Conservation (phyloP, 2,329 filamentous ascomycete genomes). For the Diaporthe vexans region DNA sequence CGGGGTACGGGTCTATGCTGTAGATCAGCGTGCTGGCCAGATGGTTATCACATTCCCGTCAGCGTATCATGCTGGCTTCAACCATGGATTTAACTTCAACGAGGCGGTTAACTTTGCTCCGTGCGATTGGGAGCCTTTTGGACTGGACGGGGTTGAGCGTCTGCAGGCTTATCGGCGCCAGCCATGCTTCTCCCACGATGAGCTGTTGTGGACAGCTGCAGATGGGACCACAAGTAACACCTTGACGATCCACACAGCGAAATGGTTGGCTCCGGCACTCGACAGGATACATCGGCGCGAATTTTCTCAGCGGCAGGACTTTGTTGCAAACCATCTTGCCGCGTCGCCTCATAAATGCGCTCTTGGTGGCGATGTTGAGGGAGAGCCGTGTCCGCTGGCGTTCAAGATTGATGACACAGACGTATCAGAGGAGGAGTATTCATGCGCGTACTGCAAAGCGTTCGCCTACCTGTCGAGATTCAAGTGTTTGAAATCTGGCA, state of each 20-base stretch:
- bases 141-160: constrained; percentile 86
- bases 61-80: constrained; percentile 98
- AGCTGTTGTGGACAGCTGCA: constrained; percentile 91
- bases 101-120: constrained; percentile 99
- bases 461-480: constrained; percentile 94
- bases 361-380: constrained; percentile 59
- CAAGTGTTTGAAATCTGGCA: constrained; percentile 85
- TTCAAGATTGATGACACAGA: constrained; percentile 79
- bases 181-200: constrained; percentile 97
- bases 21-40: constrained; percentile 96
- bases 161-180: constrained; percentile 90
- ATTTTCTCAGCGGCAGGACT: constrained; percentile 74
- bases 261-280: constrained; percentile 93
- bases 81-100: constrained; percentile 99
- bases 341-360: constrained; percentile 67
- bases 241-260: constrained; percentile 87
- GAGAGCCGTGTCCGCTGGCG: constrained; percentile 69
- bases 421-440: constrained; percentile 91
- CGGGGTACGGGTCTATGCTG: constrained; percentile 90
- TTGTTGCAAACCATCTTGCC: constrained; percentile 76
- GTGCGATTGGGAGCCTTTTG: constrained; percentile 93
- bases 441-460: constrained; percentile 91
- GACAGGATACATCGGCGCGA: constrained; percentile 84
- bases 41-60: constrained; percentile 97
- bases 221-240: constrained; percentile 77